Evolutionary conservation across 2,329 filamentous ascomycete genomes (phyloP).

Genomic region (Ramularia collo-cygni): DNA sequence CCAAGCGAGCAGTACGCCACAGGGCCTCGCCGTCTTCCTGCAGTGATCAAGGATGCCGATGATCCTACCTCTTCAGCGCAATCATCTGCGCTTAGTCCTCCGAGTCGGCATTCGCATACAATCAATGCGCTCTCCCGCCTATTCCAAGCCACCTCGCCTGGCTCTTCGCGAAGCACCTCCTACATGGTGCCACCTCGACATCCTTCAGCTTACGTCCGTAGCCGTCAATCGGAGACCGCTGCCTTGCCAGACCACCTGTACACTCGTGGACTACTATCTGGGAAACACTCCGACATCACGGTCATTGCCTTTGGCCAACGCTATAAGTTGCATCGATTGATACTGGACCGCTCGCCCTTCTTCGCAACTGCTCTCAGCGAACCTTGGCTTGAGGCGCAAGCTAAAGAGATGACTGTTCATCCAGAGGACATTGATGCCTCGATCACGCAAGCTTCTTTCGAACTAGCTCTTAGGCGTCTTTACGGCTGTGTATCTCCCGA

Average conservation of each 20-base stretch:
- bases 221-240: conserved; percentile 20
- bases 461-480: conserved; percentile 48
- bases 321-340: conserved; percentile 48
- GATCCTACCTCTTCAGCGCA: conserved; percentile 39
- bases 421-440: conserved; percentile 49
- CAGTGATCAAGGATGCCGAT: conserved; percentile 44
- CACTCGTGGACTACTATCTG: conserved; percentile 45
- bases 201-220: conserved; percentile 15
- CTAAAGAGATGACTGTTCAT: conserved; percentile 46
- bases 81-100: conserved; percentile 20
- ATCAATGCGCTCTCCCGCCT: conserved; percentile 23
- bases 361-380: conserved; percentile 49
- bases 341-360: conserved; percentile 51
- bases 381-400: conserved; percentile 44
- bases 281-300: conserved; percentile 49
- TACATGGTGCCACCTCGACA: conserved; percentile 28
- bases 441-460: conserved; percentile 48
- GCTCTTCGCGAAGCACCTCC: conserved; percentile 35
- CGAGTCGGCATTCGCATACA: conserved; percentile 34
- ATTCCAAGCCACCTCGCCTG: conserved; percentile 36
- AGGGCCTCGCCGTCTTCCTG: conserved; percentile 27
- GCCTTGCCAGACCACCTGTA: conserved; percentile 47
- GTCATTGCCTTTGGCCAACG: conserved; percentile 46
- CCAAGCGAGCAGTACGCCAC: conserved; percentile 15
- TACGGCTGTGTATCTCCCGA: conserved; percentile 46